Evolutionary conservation across 805 yeast species (phyloP).

Genomic region (Pichia ethanolica): DNA sequence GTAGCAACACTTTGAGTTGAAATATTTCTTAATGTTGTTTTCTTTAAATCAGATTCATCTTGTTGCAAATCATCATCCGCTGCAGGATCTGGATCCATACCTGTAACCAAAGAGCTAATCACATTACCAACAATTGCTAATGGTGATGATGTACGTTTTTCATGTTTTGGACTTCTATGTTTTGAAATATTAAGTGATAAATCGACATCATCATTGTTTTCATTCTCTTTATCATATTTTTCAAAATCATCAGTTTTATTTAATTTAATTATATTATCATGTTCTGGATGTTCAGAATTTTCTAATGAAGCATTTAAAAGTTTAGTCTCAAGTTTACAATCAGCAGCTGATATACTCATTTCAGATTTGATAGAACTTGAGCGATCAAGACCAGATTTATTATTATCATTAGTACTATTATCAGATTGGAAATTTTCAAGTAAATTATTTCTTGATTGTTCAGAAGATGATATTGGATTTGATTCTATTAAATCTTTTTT

Average conservation of each 20-base stretch:
- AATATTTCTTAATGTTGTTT: slow-evolving; percentile 12
- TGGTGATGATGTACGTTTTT: slow-evolving; percentile 12
- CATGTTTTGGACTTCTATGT: background rate
- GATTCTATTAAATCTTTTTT: slow-evolving; percentile 13
- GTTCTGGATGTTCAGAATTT: slow-evolving; percentile 13
- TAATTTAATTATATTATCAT: background rate
- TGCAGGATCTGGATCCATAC: background rate
- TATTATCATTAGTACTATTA: background rate
- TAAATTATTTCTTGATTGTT: slow-evolving; percentile 2
- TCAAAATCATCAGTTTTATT: slow-evolving; percentile 6
- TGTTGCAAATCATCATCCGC: background rate
- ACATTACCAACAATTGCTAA: slow-evolving; percentile 17
- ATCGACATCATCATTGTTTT: background rate
- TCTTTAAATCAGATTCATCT: background rate
- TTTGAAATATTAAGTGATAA: background rate
- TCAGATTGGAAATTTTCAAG: slow-evolving; percentile 18
- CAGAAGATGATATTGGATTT: background rate
- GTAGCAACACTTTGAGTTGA: slow-evolving; percentile 21
- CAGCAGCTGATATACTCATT: slow-evolving; percentile 23
- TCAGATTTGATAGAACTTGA: slow-evolving; percentile 22
- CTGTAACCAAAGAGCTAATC: slow-evolving; percentile 16
- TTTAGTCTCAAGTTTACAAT: slow-evolving; percentile 21
- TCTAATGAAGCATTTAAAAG: slow-evolving; percentile 12
- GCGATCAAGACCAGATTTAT: slow-evolving; percentile 20
- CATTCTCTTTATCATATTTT: slow-evolving; percentile 12